These are phyloP conservation scores for Anethum foeniculum DNA, from an alignment of 140 eudicot species.

Conservation along the genomic window DNA sequence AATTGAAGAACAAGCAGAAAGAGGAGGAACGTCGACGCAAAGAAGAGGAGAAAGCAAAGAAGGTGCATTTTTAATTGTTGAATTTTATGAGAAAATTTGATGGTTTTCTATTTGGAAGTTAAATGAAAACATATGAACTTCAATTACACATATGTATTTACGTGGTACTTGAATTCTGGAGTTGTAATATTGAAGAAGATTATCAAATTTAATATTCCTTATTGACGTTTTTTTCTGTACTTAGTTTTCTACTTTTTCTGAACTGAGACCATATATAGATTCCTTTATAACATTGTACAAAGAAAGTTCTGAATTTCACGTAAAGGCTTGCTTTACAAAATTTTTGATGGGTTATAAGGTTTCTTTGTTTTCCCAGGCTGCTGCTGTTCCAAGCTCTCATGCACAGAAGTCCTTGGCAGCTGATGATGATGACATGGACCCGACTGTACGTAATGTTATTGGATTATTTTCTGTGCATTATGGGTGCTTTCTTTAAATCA, in stretches of 20 bases:
- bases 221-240: background rate
- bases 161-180: background rate
- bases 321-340: background rate
- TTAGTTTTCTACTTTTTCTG: background rate
- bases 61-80: constrained; percentile 15
- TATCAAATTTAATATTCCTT: background rate
- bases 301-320: background rate
- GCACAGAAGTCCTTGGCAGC: constrained; percentile 42
- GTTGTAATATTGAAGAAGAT: background rate
- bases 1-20: constrained; percentile 23
- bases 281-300: background rate
- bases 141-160: background rate
- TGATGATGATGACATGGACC: constrained; percentile 90
- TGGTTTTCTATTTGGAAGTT: background rate
- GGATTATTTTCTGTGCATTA: background rate
- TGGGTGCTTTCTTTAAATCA: background rate
- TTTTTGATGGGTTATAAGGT: background rate
- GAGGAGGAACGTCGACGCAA: constrained; percentile 39
- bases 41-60: constrained; percentile 32
- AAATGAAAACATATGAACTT: background rate
- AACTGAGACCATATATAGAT: background rate
- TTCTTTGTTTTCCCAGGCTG: constrained; percentile 26
- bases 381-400: constrained; percentile 36
- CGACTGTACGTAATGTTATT: constrained; percentile 49
- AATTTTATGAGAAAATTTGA: background rate